Percentiles rank a stretch among this genome's conserved stretches.
Evolutionary conservation across 768 basidiomycete species (phyloP).

Genomic region (Lyophyllum semitale): DNA sequence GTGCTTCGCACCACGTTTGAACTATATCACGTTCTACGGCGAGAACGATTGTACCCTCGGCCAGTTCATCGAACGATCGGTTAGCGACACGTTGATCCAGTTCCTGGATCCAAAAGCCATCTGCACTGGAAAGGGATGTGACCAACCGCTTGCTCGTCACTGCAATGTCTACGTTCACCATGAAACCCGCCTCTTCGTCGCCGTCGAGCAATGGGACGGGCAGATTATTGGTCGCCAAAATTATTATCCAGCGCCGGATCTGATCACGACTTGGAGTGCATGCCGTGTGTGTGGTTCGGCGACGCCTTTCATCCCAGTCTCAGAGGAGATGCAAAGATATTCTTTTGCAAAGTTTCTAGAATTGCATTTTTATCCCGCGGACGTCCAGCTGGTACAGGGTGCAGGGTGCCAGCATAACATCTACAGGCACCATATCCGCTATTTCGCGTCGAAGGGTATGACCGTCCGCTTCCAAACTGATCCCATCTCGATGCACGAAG

Average conservation of each 20-base stretch:
- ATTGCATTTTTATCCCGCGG: slow-evolving; percentile 91
- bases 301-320: slow-evolving; percentile 86
- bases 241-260: slow-evolving; percentile 62
- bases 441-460: slow-evolving; percentile 83
- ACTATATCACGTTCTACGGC: slow-evolving; percentile 86
- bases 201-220: slow-evolving; percentile 87
- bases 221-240: slow-evolving; percentile 63
- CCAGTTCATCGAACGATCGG: slow-evolving; percentile 85
- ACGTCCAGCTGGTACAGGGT: slow-evolving; percentile 81
- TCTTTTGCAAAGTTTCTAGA: slow-evolving; percentile 97
- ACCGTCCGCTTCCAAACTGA: slow-evolving; percentile 89
- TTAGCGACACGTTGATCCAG: slow-evolving; percentile 66
- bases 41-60: slow-evolving; percentile 92
- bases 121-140: slow-evolving; percentile 84
- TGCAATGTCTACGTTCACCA: slow-evolving; percentile 93
- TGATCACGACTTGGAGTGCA: slow-evolving; percentile 89
- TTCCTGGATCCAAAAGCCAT: slow-evolving; percentile 74
- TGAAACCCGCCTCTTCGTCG: slow-evolving; percentile 77
- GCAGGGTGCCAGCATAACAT: slow-evolving; percentile 94
- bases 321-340: slow-evolving; percentile 90
- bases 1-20: slow-evolving; percentile 75
- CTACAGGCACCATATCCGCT: slow-evolving; percentile 89
- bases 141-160: slow-evolving; percentile 78
- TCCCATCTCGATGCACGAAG: slow-evolving; percentile 78
- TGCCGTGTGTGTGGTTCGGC: slow-evolving; percentile 79